phyloP scores from a whole-genome alignment of 192 early-diverging fungal species.

The Martensiomyces pterosporus region DNA sequence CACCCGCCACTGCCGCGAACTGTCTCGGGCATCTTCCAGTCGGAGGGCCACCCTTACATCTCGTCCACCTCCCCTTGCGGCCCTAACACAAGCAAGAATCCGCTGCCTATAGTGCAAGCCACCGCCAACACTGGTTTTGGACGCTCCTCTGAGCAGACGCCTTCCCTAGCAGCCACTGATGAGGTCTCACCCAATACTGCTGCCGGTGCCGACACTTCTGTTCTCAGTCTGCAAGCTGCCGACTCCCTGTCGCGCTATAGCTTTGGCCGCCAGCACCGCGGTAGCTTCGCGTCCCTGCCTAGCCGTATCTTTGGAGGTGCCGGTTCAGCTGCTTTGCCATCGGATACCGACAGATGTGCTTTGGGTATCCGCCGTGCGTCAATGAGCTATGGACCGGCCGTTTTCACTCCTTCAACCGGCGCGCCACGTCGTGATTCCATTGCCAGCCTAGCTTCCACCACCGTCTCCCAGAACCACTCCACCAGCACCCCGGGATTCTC shows the following conservation, averaged over 20 bases:
- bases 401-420: background rate
- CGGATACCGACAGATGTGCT: no score
- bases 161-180: no score
- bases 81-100: no score
- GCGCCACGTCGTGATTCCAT: slow-evolving; percentile 13
- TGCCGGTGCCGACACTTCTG: background rate
- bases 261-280: background rate
- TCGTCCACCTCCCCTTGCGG: background rate
- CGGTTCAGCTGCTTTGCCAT: no score
- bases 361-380: background rate
- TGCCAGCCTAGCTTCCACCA: slow-evolving; percentile 5
- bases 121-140: no score
- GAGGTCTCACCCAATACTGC: background rate
- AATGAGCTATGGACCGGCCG: background rate
- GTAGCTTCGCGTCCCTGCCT: background rate
- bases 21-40: slow-evolving; percentile 38
- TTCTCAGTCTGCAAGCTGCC: background rate
- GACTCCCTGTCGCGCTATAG: no score
- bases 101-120: no score
- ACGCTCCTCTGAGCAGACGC: no score
- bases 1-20: slow-evolving; percentile 42
- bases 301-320: background rate
- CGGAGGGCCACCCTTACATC: slow-evolving; percentile 20
- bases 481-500: background rate
- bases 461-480: background rate